Conservation (phyloP, 352 stramenopile genomes). For the Phytophthora citricola region DNA sequence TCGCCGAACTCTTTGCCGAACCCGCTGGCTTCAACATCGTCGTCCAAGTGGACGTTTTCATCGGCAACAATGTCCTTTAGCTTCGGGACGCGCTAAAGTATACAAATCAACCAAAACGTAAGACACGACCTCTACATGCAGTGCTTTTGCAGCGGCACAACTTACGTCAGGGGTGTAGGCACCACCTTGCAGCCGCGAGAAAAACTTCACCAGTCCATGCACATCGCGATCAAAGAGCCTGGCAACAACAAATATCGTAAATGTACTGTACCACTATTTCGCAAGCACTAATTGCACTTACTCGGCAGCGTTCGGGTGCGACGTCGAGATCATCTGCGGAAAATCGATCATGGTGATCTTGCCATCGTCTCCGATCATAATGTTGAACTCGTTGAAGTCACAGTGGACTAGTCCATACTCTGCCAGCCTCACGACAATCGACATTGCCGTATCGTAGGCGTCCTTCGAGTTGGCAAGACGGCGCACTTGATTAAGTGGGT, state of each 20-base stretch:
- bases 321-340: conserved; percentile 99
- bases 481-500: conserved; percentile 96
- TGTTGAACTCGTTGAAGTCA: conserved; percentile 99
- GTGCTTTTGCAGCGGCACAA: conserved; percentile 14
- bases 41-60: conserved; percentile 63
- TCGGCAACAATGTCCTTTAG: conserved; percentile 78
- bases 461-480: conserved; percentile 92
- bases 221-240: conserved; percentile 96
- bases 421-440: conserved; percentile 97
- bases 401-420: conserved; percentile 99
- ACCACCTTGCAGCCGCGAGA: conserved; percentile 85
- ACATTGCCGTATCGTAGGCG: conserved; percentile 96
- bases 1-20: conserved; percentile 85
- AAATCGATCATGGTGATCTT: conserved; percentile 99
- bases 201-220: conserved; percentile 96
- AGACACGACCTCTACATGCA: no score
- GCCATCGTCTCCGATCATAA: conserved; percentile 96
- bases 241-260: conserved; percentile 14
- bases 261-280: neutral
- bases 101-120: conserved; percentile 5
- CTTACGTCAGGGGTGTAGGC: conserved; percentile 88
- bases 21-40: conserved; percentile 80
- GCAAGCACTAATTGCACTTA: conserved; percentile 57
- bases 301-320: conserved; percentile 97
- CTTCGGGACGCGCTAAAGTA: conserved; percentile 52